Evolutionary conservation across 2,329 filamentous ascomycete species (phyloP).

Genomic region (Botrytis medusae): DNA sequence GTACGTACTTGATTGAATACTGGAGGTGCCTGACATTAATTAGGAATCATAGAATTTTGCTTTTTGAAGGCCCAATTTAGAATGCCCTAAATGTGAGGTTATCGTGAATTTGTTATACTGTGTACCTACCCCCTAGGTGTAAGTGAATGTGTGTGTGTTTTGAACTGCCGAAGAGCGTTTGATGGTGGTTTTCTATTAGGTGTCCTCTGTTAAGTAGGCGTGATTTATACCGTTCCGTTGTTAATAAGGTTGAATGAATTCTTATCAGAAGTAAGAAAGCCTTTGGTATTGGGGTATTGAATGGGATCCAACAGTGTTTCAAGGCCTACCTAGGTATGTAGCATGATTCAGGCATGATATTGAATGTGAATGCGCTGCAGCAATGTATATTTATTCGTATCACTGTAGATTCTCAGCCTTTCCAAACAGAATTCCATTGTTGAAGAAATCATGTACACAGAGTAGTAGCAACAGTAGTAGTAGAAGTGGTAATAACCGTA

Average conservation of each 20-base stretch:
- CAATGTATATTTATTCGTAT: neutral
- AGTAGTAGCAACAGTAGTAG: neutral
- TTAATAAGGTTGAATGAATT: neutral
- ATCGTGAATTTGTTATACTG: neutral
- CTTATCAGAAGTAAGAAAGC: neutral
- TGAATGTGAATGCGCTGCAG: neutral
- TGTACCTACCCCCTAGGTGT: neutral
- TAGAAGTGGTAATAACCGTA: neutral
- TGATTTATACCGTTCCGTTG: neutral
- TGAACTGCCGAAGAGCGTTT: neutral
- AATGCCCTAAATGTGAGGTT: neutral
- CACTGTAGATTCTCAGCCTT: neutral
- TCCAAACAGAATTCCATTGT: neutral
- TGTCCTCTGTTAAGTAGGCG: too few relatives aligned
- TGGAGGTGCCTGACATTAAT: neutral
- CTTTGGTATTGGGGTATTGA: neutral
- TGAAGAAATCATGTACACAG: neutral
- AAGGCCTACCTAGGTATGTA: too few relatives aligned
- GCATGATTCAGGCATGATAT: neutral
- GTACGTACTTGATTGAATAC: too few relatives aligned
- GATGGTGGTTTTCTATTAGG: neutral
- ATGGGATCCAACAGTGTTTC: neutral
- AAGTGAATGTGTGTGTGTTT: neutral
- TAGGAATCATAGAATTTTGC: neutral
- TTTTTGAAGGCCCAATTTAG: neutral